phyloP scores from a whole-genome alignment of 306 rosid genomes.

The Dryas drummondii region DNA sequence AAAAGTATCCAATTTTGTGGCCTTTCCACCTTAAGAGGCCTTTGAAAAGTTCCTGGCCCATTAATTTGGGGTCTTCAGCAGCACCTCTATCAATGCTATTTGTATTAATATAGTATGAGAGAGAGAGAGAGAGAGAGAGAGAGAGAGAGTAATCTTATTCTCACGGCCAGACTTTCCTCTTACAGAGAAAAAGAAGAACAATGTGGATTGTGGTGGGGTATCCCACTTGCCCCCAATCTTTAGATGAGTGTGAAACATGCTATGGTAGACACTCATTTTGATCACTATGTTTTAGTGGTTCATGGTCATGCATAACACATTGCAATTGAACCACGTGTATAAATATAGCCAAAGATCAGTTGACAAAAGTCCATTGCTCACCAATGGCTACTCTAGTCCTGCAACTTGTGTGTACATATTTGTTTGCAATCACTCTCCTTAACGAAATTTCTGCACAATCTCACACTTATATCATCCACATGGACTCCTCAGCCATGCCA shows the following conservation, averaged over 20 bases:
- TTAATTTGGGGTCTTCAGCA: too few species aligned
- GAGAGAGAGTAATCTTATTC: too few species aligned
- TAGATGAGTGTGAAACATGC: not conserved
- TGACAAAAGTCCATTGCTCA: not conserved
- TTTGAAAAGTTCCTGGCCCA: too few species aligned
- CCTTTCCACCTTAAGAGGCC: too few species aligned
- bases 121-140: too few species aligned
- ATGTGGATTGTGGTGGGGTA: not conserved
- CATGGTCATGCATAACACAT: not conserved
- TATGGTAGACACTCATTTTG: not conserved
- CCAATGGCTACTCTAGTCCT: conserved; percentile 22
- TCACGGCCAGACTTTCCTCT: too few species aligned
- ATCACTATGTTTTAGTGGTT: not conserved
- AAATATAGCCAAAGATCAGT: not conserved
- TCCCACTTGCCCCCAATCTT: not conserved
- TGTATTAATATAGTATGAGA: too few species aligned
- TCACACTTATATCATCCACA: conserved; percentile 16
- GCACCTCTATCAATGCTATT: too few species aligned
- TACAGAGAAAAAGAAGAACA: not conserved
- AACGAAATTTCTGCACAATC: conserved; percentile 4
- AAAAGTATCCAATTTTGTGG: too few species aligned
- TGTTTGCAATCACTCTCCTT: conserved; percentile 6
- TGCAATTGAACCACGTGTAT: not conserved
- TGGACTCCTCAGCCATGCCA: conserved; percentile 26
- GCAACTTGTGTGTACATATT: not conserved